These are phyloP conservation scores for Pichia ethanolica DNA, from an alignment of 805 yeast genomes.

Conservation along the genomic window DNA sequence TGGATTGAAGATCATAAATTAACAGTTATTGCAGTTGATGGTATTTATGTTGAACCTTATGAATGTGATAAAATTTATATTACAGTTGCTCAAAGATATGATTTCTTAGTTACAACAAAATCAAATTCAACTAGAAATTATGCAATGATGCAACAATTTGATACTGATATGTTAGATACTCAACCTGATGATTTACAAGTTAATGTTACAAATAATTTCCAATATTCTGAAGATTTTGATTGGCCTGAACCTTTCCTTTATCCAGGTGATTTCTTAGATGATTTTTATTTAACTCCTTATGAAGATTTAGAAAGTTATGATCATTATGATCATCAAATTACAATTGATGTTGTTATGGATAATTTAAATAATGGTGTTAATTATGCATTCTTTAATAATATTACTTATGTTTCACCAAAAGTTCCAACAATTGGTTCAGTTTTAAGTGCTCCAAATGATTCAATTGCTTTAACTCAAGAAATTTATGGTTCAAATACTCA, in stretches of 20 bases:
- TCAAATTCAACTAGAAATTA: conserved; percentile 53
- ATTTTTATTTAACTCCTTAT: conserved; percentile 64
- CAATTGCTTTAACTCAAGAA: conserved; percentile 36
- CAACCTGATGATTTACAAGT: conserved; percentile 57
- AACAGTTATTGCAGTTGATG: conserved; percentile 88
- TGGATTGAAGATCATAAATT: conserved; percentile 84
- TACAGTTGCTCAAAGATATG: conserved; percentile 88
- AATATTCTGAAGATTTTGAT: conserved; percentile 36
- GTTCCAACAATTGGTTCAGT: conserved; percentile 82
- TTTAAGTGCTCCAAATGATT: conserved; percentile 55
- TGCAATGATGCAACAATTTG: conserved; percentile 78
- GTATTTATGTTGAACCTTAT: conserved; percentile 72
- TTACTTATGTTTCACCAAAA: conserved; percentile 69
- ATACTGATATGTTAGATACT: conserved; percentile 74
- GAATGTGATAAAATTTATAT: conserved; percentile 66
- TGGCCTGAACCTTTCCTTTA: conserved; percentile 31
- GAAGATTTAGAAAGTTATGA: conserved; percentile 46
- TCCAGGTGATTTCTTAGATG: conserved; percentile 60
- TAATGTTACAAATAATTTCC: conserved; percentile 70
- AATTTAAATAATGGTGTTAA: conserved; percentile 81
- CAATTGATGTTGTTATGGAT: conserved; percentile 75
- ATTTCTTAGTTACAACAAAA: conserved; percentile 71
- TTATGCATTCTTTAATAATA: conserved; percentile 93
- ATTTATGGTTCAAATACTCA: conserved; percentile 80
- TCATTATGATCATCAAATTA: conserved; percentile 62